Conservation (phyloP, 495 filamentous ascomycete species). For the Tuber magnatum region DNA sequence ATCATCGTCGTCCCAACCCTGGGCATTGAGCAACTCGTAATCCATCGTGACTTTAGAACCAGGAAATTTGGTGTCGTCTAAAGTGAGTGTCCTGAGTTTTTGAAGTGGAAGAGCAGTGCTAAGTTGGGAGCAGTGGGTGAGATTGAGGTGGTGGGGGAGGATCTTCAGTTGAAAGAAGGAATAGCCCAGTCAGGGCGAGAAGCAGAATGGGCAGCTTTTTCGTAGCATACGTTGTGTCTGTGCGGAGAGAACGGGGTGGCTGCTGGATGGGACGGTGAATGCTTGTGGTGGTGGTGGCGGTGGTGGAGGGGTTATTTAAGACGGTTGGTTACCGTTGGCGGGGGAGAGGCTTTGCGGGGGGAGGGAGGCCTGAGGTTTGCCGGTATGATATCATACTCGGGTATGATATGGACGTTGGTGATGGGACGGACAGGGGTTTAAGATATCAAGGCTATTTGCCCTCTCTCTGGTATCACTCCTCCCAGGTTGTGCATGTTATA, state of each 20-base stretch:
- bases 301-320: not conserved
- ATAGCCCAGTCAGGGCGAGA: not conserved
- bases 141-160: not conserved
- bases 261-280: not conserved
- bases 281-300: not conserved
- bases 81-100: not conserved
- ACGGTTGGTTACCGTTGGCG: not conserved
- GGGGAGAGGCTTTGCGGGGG: not conserved
- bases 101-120: not conserved
- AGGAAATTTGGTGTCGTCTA: not conserved
- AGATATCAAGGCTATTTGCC: no score
- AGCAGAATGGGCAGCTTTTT: not conserved
- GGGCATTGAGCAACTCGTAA: conserved; percentile 29
- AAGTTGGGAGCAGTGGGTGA: not conserved
- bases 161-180: not conserved
- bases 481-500: no score
- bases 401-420: no score
- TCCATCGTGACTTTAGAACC: conserved; percentile 7
- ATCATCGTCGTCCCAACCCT: conserved; percentile 17
- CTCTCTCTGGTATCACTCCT: no score
- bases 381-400: no score
- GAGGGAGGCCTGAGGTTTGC: not conserved
- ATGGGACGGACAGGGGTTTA: no score
- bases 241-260: not conserved
- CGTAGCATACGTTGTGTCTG: not conserved